phyloP scores from a whole-genome alignment of 805 yeast species.

The Groenewaldozyma tartarivorans region DNA sequence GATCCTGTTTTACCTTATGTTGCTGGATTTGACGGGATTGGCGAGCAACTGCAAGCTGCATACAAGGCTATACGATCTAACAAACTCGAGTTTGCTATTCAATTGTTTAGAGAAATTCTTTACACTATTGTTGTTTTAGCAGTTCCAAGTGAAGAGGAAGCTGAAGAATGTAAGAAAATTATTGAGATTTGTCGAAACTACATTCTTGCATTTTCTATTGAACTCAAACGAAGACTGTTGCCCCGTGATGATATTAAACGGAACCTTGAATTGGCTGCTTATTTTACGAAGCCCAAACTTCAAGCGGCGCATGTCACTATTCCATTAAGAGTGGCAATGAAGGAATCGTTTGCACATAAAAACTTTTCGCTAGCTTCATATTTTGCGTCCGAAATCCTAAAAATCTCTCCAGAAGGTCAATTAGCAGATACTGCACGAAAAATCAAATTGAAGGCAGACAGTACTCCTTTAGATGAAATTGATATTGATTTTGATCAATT shows the following conservation, averaged over 20 bases:
- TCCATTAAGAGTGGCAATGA: slow-evolving; percentile 92
- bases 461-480: slow-evolving; percentile 73
- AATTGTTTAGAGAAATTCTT: slow-evolving; percentile 66
- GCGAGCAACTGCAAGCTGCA: slow-evolving; percentile 56
- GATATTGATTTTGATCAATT: slow-evolving; percentile 89
- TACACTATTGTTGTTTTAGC: slow-evolving; percentile 64
- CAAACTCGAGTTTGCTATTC: slow-evolving; percentile 73
- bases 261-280: slow-evolving; percentile 89
- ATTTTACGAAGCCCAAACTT: slow-evolving; percentile 78
- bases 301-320: slow-evolving; percentile 76
- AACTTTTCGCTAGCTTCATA: slow-evolving; percentile 82
- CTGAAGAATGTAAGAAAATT: slow-evolving; percentile 61
- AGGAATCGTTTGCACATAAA: slow-evolving; percentile 79
- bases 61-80: slow-evolving; percentile 77
- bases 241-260: slow-evolving; percentile 64
- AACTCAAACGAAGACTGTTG: slow-evolving; percentile 75
- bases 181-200: slow-evolving; percentile 76
- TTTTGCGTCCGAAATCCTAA: slow-evolving; percentile 78
- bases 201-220: slow-evolving; percentile 85
- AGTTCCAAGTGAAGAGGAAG: slow-evolving; percentile 68
- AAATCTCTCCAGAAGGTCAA: slow-evolving; percentile 59
- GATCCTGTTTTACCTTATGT: slow-evolving; percentile 62
- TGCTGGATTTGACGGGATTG: slow-evolving; percentile 64
- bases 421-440: slow-evolving; percentile 66
- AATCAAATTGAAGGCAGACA: slow-evolving; percentile 70